A percentile compares a stretch with the other conserved stretches of the same genome.
Conservation (phyloP, 1,139 yeast species). For the Meyerozyma guilliermondii region DNA sequence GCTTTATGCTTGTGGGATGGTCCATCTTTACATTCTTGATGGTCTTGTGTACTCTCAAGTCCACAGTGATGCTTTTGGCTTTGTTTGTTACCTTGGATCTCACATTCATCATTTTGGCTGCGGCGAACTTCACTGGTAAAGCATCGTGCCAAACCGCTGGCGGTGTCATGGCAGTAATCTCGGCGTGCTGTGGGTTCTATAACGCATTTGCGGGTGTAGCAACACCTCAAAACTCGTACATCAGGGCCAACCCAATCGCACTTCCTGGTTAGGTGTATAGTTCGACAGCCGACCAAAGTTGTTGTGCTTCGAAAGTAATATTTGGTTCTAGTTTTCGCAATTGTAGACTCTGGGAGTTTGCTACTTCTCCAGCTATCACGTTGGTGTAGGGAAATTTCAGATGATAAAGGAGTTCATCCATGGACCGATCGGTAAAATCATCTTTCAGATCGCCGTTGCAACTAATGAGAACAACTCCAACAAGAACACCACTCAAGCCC, state of each 20-base stretch:
- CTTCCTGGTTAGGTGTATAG: slow-evolving; percentile 7
- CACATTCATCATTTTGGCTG: slow-evolving; percentile 40
- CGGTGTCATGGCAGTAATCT: slow-evolving; percentile 39
- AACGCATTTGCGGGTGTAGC: slow-evolving; percentile 34
- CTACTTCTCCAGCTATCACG: not conserved
- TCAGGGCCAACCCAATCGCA: slow-evolving; percentile 19
- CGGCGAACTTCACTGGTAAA: slow-evolving; percentile 32
- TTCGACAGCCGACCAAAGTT: slow-evolving; percentile 1
- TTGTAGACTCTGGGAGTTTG: not conserved
- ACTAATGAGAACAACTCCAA: slow-evolving; percentile 22
- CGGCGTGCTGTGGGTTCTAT: slow-evolving; percentile 40
- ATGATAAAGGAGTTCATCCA: slow-evolving; percentile 20
- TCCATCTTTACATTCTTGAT: slow-evolving; percentile 38
- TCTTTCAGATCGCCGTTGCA: slow-evolving; percentile 30
- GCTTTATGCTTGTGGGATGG: slow-evolving; percentile 43
- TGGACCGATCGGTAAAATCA: not conserved
- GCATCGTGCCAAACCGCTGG: slow-evolving; percentile 32
- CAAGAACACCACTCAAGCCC: slow-evolving; percentile 55
- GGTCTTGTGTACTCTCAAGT: slow-evolving; percentile 35
- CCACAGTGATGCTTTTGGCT: slow-evolving; percentile 36
- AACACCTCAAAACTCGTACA: slow-evolving; percentile 23
- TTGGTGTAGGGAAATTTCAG: slow-evolving; percentile 8
- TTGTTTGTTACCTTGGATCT: slow-evolving; percentile 33
- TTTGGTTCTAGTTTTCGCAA: not conserved
- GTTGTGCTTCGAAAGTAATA: not conserved